Evolutionary conservation across 1,284 basidiomycete genomes (phyloP).

Genomic region (Microbotryum lychnidis-dioicae): DNA sequence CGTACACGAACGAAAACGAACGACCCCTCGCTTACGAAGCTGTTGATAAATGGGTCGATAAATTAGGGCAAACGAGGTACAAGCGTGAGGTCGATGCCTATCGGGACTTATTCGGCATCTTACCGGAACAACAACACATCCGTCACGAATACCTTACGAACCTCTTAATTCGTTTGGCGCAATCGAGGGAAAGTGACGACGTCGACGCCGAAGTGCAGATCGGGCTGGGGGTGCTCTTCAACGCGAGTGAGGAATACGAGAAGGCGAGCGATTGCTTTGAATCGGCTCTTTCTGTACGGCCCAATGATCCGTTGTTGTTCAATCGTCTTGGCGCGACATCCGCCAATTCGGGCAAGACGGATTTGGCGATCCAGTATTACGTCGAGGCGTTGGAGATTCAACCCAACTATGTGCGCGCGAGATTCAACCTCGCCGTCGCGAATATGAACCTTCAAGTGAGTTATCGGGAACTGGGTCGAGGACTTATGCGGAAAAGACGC

Average conservation of each 20-base stretch:
- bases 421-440: slow-evolving; percentile 85
- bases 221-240: slow-evolving; percentile 86
- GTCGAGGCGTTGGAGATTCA: slow-evolving; percentile 80
- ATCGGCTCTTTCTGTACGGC: slow-evolving; percentile 75
- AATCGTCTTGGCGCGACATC: slow-evolving; percentile 94
- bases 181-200: slow-evolving; percentile 28
- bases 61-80: slow-evolving; percentile 41
- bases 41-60: slow-evolving; percentile 68
- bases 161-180: slow-evolving; percentile 42
- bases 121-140: slow-evolving; percentile 9
- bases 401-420: slow-evolving; percentile 86
- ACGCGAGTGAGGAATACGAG: slow-evolving; percentile 83
- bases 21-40: slow-evolving; percentile 60
- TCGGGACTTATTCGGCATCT: slow-evolving; percentile 32
- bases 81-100: slow-evolving; percentile 46
- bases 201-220: slow-evolving; percentile 92
- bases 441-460: slow-evolving; percentile 73
- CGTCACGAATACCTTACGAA: slow-evolving; percentile 38
- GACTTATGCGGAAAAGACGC: background rate
- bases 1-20: slow-evolving; percentile 84
- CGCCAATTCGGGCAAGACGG: slow-evolving; percentile 72
- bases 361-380: slow-evolving; percentile 82
- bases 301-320: slow-evolving; percentile 92
- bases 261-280: slow-evolving; percentile 93
- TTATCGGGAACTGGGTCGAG: slow-evolving; percentile 8